Base-by-base conservation (phyloP, 1,284 basidiomycete genomes). In the Ustilago bromivora region DNA sequence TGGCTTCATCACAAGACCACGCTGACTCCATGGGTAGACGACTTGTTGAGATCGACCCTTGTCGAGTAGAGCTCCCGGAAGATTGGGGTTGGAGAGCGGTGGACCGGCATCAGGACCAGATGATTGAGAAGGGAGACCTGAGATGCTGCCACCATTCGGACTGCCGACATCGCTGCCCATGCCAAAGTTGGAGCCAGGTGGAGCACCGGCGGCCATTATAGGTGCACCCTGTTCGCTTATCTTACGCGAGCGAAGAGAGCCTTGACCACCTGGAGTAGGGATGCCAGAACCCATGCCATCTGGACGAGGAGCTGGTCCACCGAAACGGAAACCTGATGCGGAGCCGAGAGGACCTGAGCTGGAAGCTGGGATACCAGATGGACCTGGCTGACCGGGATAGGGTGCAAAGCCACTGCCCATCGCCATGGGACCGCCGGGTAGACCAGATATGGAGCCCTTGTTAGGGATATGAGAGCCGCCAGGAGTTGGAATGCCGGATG, bases 21-120 rank as follows among this genome's bases (percentile, higher is more conserved):
- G 81, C 53, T 82, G 82, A 54, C 82, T 82, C 84, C 84, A 86
- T 1, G 84, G 84, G 59, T 84, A 86, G 56, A 85, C 84, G 47
- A 86, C 77, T 46, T 77, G 68, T 41, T 79, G 78, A 3, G 70
- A 57, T 10, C 75, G 70, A 11, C 51, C 67, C 46, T 69, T 70
- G 2, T 77, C 70, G 4, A 17, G 19, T 4, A 63, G 56, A 28
- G 61, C 61, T 17, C 56, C 59, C 9, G 61, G 51, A 9, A 47
- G 35, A 53, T 34, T 63, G 56, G 60, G 19, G 43, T 61, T 67
- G 49, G 56, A 46, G 41, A 75, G 47, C 2, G 71, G 68, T 47
- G 65, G 63, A 13, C 71, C 76, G 13, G 65, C 51, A 23, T 71
- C 66, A 11, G 53, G 71, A 9, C 76, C 76, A 17, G 75, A 74